Evolutionary conservation across 208 protist species (phyloP), one percentile per base, ranked within the genome.

Genomic region (Polymyxa betae): DNA sequence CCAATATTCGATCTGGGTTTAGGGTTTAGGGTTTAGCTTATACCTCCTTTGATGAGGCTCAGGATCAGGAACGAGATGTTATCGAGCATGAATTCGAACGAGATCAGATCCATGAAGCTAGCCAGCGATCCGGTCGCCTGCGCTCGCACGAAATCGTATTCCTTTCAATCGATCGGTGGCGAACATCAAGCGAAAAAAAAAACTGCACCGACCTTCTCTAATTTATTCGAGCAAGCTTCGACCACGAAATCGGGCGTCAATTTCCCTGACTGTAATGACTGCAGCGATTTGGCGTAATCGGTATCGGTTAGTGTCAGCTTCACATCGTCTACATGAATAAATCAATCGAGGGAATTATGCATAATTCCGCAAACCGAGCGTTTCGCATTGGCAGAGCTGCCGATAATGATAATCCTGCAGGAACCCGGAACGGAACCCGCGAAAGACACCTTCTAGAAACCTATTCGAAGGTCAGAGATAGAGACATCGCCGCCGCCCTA

Each of bases 21-120:
- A 24, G 49, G 12, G 24, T 29, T 60, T 60, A 5, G 49, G 12
- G 49, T 60, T 60, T 29, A 29, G 49, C 5, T 60, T 60, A n/a
- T n/a, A 82, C 72, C 72, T 82, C 72, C 90, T 40, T 87, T 24
- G 16, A 92, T 0, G 24, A 92, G 68, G 32, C 91, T 92, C 29
- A 60, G 52, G 12, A 94, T 92, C 0, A 94, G n/a, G 0, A 94
- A 90, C 64, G 89, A 90, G 12, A 93, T 92, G 45, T 94, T 94
- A 29, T 94, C 92, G 49, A 94, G 94, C 93, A 94, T 94, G 44
- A 92, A 93, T 10, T 77, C 91, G 66, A 93, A 94, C 10, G 88
- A 92, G 29, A 93, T 52, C 44, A 91, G 91, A 54, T 94, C 90
- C n/a, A 93, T 1, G 89, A 94, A 94, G 41, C 46, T 93, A 0